A percentile compares a stretch with the other conserved stretches of the same genome.
Evolutionary conservation across 2,329 filamentous ascomycete genomes (phyloP).

Genomic region (Sclerotinia glacialis): DNA sequence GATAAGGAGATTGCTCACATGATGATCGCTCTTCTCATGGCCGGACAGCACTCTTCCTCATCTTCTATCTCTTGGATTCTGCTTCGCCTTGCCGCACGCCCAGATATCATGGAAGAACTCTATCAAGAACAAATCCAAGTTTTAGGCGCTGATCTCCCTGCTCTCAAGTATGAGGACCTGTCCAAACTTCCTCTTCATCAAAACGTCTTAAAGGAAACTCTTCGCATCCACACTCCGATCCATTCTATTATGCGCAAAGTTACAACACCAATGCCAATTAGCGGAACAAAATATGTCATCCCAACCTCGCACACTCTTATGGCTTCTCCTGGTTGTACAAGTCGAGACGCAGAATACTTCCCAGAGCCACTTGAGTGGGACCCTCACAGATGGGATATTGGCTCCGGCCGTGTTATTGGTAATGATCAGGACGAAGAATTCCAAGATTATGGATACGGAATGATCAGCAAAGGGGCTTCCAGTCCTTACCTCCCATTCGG

Average conservation of each 20-base stretch:
- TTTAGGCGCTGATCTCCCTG: slow-evolving; percentile 71
- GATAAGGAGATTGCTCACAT: slow-evolving; percentile 86
- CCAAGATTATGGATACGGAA: slow-evolving; percentile 89
- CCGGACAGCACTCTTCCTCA: slow-evolving; percentile 84
- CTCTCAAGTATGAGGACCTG: slow-evolving; percentile 74
- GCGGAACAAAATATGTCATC: slow-evolving; percentile 78
- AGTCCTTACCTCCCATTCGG: slow-evolving; percentile 94
- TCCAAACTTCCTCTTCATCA: slow-evolving; percentile 76
- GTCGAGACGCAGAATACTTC: slow-evolving; percentile 71
- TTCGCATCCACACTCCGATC: slow-evolving; percentile 87
- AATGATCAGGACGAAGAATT: slow-evolving; percentile 65
- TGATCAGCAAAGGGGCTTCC: slow-evolving; percentile 84
- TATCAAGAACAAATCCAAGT: slow-evolving; percentile 75
- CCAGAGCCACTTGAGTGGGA: slow-evolving; percentile 81
- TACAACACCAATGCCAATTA: slow-evolving; percentile 79
- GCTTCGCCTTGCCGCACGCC: slow-evolving; percentile 72
- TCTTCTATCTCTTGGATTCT: slow-evolving; percentile 84
- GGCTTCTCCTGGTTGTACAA: slow-evolving; percentile 79
- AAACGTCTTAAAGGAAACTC: slow-evolving; percentile 85
- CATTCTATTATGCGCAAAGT: slow-evolving; percentile 94
- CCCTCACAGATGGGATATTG: slow-evolving; percentile 83
- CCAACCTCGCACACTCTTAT: slow-evolving; percentile 79
- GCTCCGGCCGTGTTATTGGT: slow-evolving; percentile 53
- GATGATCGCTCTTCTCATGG: slow-evolving; percentile 93
- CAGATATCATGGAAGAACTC: slow-evolving; percentile 75